Base-by-base conservation (phyloP, 805 yeast genomes). In the Trichomonascus vanleenenianus region DNA sequence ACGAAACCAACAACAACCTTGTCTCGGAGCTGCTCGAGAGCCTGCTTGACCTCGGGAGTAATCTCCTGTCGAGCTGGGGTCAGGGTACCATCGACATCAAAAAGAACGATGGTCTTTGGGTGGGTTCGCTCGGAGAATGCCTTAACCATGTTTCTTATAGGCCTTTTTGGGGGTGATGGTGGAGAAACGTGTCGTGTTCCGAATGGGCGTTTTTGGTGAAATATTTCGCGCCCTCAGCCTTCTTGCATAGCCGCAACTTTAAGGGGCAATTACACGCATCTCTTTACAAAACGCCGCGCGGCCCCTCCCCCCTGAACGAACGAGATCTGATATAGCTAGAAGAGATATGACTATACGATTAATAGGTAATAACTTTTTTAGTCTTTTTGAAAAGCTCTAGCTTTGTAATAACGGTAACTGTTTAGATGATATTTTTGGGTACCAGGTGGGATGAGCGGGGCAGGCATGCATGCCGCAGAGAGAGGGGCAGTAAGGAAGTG, bases 51-150 rank as follows among this genome's bases (percentile, higher is more conserved):
- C 68, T 88, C 96, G 34, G 62, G 65, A 40, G 59, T 78, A 76
- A 51, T 50, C 45, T 62, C 66, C 64, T 81, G 77, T 75, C 99
- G 87, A 46, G 98, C 97, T 56, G 97, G 98, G 36, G 97, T 91
- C 67, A 93, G 76, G 47, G 99, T 93, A 56, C 97, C 98, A 66
- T 93, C 99, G 56, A 93, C 99, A 62, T 93, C 99, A 70, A 93
- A 93, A 55, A 93, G 79, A 56, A 86, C 95, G 61, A 93, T 74
- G 53, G 86, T 83, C 58, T 86, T 83, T 63, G 65, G 63, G 47
- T 52, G 51, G 42, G 95, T 95, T 56, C 81, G 74, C 71, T 85
- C 84, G 67, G 79, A 81, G 63, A 83, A 71, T 34, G 86, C 67
- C 62, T 83, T 85, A 22, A 22, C 27, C 27, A 22, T 22, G 27